Evolutionary conservation across 1,284 basidiomycete genomes (phyloP).

Genomic region (Bondarzewia mesenterica): DNA sequence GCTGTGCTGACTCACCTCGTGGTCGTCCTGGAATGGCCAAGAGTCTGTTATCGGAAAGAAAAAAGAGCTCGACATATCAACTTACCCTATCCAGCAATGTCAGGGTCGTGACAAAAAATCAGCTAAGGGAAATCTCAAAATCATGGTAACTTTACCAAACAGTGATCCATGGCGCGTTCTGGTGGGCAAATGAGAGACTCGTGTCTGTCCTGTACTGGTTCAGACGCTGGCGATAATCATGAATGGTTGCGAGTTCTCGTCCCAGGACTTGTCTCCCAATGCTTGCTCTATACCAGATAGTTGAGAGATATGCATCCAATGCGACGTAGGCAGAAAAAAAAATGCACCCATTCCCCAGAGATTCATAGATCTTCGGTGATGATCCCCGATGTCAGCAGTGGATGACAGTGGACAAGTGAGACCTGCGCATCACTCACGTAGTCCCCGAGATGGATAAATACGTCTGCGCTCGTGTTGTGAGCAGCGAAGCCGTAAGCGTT

Average conservation of each 20-base stretch:
- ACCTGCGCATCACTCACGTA: conserved; percentile 34
- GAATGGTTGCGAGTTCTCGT: conserved; percentile 51
- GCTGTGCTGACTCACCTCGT: conserved; percentile 3
- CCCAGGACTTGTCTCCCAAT: conserved; percentile 43
- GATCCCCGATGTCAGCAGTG: too few species aligned
- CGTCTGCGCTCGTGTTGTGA: conserved; percentile 47
- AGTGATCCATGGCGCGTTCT: conserved; percentile 47
- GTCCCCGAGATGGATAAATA: conserved; percentile 60
- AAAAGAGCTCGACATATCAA: too few species aligned
- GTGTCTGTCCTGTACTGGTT: conserved; percentile 53
- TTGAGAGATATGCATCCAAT: background rate
- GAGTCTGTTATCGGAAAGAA: too few species aligned
- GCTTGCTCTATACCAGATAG: conserved; percentile 22
- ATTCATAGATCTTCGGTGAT: conserved; percentile 38
- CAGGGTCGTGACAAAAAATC: too few species aligned
- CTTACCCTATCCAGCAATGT: too few species aligned
- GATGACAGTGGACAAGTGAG: too few species aligned
- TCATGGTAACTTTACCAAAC: conserved; percentile 36
- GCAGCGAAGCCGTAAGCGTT: conserved; percentile 60
- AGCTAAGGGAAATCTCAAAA: too few species aligned
- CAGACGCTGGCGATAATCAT: conserved; percentile 55
- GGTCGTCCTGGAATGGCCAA: conserved; percentile 11
- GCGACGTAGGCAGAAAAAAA: background rate
- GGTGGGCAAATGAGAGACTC: conserved; percentile 42
- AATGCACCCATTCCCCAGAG: conserved; percentile 36